A percentile compares a stretch with the other conserved stretches of the same genome.
Evolutionary conservation across 176 grass and related monocot genomes (phyloP).

Genomic region (Carex scoparia): DNA sequence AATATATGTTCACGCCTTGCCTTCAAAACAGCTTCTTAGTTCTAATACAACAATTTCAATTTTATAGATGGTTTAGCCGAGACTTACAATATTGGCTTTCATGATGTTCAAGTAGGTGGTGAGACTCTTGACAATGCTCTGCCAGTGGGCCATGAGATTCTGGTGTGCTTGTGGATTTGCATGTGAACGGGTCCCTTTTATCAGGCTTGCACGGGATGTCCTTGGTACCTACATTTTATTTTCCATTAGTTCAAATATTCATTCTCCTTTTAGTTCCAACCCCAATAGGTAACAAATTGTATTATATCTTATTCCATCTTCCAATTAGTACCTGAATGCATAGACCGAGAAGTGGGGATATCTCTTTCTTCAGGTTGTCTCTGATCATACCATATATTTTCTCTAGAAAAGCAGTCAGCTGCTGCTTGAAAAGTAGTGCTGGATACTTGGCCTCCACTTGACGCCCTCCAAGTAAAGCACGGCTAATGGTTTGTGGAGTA

Average conservation of each 20-base stretch:
- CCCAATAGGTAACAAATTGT: not conserved
- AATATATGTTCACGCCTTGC: slow-evolving; percentile 5
- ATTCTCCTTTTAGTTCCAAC: not conserved
- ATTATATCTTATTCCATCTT: not conserved
- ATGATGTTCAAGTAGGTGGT: slow-evolving; percentile 79
- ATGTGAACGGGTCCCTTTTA: slow-evolving; percentile 97
- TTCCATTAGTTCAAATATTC: not conserved
- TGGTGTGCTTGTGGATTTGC: slow-evolving; percentile 89
- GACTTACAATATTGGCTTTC: slow-evolving; percentile 90
- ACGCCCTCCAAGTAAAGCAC: slow-evolving; percentile 66
- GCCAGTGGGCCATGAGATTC: slow-evolving; percentile 96
- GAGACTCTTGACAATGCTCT: slow-evolving; percentile 97
- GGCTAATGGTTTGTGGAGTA: slow-evolving; percentile 73
- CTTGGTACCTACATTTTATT: slow-evolving; percentile 68
- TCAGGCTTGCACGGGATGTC: slow-evolving; percentile 88
- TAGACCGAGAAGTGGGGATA: slow-evolving; percentile 90
- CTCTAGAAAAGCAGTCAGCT: slow-evolving; percentile 96
- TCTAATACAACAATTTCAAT: slow-evolving; percentile 1
- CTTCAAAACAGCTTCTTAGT: not conserved
- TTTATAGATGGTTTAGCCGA: not conserved
- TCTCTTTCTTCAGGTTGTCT: slow-evolving; percentile 98
- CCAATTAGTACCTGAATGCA: slow-evolving; percentile 75
- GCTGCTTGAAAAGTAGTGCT: slow-evolving; percentile 99
- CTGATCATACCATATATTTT: slow-evolving; percentile 98
- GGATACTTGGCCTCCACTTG: slow-evolving; percentile 99